Evolutionary conservation across 345 rosid species (phyloP), one percentile per base, ranked within the genome.

Genomic region (Murraya koenigii): DNA sequence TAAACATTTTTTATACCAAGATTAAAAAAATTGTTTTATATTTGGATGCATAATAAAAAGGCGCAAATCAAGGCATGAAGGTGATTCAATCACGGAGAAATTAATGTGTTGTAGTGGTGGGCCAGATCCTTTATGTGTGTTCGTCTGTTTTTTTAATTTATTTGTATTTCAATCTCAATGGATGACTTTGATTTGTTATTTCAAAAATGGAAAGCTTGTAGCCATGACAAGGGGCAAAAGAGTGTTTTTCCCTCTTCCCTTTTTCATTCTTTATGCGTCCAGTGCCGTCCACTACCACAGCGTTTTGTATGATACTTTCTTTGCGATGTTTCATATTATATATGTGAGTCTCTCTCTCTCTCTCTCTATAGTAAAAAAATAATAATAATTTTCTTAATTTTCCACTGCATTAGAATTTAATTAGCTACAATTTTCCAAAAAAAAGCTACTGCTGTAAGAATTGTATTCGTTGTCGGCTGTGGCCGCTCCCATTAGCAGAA

Each of bases 11-110:
- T n/a, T n/a, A n/a, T n/a, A n/a, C n/a, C n/a, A n/a, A n/a, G n/a
- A n/a, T n/a, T n/a, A n/a, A n/a, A n/a, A n/a, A n/a, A n/a, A n/a
- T n/a, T n/a, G n/a, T n/a, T n/a, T n/a, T n/a, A n/a, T n/a, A n/a
- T n/a, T n/a, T n/a, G n/a, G n/a, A n/a, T n/a, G n/a, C n/a, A n/a
- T n/a, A n/a, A n/a, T n/a, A n/a, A n/a, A n/a, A n/a, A n/a, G 60
- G 80, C 69, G 80, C 55, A 71, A 77, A 65, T 72, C 65, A 60
- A 66, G 83, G 70, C 36, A 58, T 58, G 22, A 26, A 39, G 4
- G 39, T 3, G 78, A 78, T 74, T 55, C 63, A 82, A 69, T 78
- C 74, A 69, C 74, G 84, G 79, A 56, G 68, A 58, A 61, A 74
- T 9, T 13, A 35, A 56, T 3, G 39, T 19, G 56, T 22, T 19